phyloP scores from a whole-genome alignment of 2,329 filamentous ascomycete species.

The Aspergillus vadensis region DNA sequence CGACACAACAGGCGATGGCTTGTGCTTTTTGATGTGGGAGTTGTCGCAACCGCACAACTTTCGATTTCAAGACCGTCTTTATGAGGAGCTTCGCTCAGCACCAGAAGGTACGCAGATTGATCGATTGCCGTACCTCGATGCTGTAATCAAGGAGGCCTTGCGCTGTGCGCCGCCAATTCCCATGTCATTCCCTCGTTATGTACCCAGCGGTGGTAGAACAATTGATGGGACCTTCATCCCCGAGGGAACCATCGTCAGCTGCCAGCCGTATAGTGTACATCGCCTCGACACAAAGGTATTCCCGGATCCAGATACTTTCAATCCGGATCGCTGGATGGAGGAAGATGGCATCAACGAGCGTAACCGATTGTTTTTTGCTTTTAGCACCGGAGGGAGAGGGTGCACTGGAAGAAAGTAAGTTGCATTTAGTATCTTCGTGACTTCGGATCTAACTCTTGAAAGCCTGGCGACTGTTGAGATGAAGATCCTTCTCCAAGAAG shows the following conservation, averaged over 20 bases:
- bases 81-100: constrained; percentile 54
- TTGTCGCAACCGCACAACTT: constrained; percentile 62
- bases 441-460: not conserved
- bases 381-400: constrained; percentile 65
- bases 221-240: constrained; percentile 43
- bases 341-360: constrained; percentile 39
- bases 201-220: constrained; percentile 40
- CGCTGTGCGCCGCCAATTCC: constrained; percentile 59
- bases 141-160: constrained; percentile 63
- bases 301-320: constrained; percentile 33
- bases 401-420: constrained; percentile 60
- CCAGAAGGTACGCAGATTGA: constrained; percentile 38
- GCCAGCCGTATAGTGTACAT: constrained; percentile 44
- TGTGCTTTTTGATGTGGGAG: constrained; percentile 73
- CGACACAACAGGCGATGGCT: constrained; percentile 69
- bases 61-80: constrained; percentile 55
- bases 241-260: constrained; percentile 40
- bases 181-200: constrained; percentile 52
- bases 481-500: constrained; percentile 64
- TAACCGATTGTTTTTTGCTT: constrained; percentile 65
- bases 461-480: constrained; percentile 68
- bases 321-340: constrained; percentile 38
- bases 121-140: constrained; percentile 60
- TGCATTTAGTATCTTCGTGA: not conserved
- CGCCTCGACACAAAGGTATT: constrained; percentile 32